phyloP scores from a whole-genome alignment of 129 eudicot genomes.

The carrot (Daucus carota) region DNA sequence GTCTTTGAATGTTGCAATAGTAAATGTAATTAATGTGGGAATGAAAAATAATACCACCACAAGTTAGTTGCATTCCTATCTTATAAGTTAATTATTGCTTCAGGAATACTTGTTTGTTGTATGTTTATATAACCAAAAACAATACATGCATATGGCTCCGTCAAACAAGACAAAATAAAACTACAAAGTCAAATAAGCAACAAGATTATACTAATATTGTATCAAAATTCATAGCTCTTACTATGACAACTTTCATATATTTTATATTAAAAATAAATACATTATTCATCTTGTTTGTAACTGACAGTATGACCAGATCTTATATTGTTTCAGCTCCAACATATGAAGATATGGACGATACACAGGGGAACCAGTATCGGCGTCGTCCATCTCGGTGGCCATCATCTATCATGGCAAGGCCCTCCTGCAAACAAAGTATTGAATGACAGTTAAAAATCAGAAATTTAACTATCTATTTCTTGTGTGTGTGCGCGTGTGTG shows the following conservation, averaged over 20 bases:
- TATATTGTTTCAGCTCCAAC: constrained; percentile 45
- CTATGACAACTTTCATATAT: background rate
- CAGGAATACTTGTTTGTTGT: background rate
- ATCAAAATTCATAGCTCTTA: background rate
- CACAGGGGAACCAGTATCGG: constrained; percentile 92
- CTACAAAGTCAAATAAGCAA: background rate
- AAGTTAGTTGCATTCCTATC: background rate
- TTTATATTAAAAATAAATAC: background rate
- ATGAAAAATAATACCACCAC: background rate
- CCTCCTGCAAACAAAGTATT: constrained; percentile 48
- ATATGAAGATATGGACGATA: constrained; percentile 76
- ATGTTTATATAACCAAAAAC: background rate
- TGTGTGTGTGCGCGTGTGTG: background rate
- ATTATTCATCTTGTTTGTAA: background rate
- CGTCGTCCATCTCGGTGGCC: constrained; percentile 80
- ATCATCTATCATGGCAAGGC: constrained; percentile 96
- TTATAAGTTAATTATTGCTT: background rate
- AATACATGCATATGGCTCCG: background rate
- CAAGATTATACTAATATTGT: background rate
- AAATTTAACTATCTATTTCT: no score
- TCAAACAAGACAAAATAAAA: no score
- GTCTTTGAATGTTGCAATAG: background rate
- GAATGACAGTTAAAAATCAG: background rate
- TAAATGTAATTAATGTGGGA: background rate
- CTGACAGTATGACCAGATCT: background rate